phyloP scores from a whole-genome alignment of 495 filamentous ascomycete genomes.

The Aspergillus kassunensis region DNA sequence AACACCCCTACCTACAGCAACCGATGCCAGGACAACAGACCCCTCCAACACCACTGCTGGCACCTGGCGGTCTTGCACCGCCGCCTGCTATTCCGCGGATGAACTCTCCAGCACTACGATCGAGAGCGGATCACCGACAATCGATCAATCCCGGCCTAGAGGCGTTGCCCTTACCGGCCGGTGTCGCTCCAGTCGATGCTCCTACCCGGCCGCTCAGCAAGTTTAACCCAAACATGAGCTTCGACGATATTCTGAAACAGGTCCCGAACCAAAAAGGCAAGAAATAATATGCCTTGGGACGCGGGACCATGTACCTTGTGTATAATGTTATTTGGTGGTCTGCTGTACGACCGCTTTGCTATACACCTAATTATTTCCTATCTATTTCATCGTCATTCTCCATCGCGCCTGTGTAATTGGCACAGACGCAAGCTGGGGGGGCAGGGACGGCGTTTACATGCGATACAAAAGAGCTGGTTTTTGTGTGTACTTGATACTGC shows the following conservation, averaged over 20 bases:
- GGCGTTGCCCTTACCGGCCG: conserved; percentile 47
- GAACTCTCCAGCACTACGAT: conserved; percentile 34
- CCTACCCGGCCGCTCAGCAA: conserved; percentile 36
- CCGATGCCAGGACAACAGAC: conserved; percentile 14
- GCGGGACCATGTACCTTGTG: conserved; percentile 1
- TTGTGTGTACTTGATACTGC: conserved; percentile 4
- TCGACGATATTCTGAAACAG: conserved; percentile 49
- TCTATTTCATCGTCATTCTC: conserved; percentile 3
- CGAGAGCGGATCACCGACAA: conserved; percentile 33
- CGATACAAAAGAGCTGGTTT: conserved; percentile 12
- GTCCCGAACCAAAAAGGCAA: conserved; percentile 43
- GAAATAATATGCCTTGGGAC: conserved; percentile 23
- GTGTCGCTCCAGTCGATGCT: conserved; percentile 45
- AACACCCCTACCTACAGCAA: conserved; percentile 19
- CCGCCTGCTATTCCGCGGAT: conserved; percentile 42
- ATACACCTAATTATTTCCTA: conserved; percentile 5
- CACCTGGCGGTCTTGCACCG: conserved; percentile 29
- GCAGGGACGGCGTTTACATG: conserved; percentile 26
- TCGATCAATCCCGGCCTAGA: conserved; percentile 50
- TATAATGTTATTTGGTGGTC: conserved; percentile 3
- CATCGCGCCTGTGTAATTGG: conserved; percentile 11
- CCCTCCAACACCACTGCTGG: conserved; percentile 25
- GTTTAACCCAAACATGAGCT: conserved; percentile 51
- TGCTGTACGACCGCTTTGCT: conserved; percentile 6
- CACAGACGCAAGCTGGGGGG: conserved; percentile 19